Conservation (phyloP, 306 rosid genomes). For the Lotus japonicus region DNA sequence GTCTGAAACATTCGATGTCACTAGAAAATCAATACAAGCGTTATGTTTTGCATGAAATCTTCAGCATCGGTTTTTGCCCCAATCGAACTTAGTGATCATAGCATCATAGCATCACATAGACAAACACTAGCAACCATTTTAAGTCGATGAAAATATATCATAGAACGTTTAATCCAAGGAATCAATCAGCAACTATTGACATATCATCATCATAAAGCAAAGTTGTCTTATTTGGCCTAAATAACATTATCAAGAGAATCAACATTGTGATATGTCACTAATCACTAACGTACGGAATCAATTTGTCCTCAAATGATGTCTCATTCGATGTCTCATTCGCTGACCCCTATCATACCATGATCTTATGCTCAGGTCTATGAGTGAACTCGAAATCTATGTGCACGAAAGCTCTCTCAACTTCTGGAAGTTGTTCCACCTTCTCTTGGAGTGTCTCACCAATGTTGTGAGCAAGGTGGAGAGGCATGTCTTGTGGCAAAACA, state of each 20-base stretch:
- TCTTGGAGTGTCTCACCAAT: slow-evolving; percentile 78
- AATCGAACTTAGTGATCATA: not conserved
- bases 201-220: not conserved
- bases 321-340: not conserved
- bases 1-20: too few species aligned
- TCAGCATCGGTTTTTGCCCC: not conserved
- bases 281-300: not conserved
- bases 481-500: slow-evolving; percentile 64
- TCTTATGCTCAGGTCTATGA: slow-evolving; percentile 76
- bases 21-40: too few species aligned
- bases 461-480: slow-evolving; percentile 58
- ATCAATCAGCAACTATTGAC: not conserved
- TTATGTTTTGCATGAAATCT: not conserved
- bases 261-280: not conserved
- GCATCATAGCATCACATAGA: not conserved
- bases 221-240: not conserved
- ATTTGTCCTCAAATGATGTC: not conserved
- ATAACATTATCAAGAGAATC: not conserved
- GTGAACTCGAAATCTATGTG: slow-evolving; percentile 72
- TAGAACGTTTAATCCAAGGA: not conserved
- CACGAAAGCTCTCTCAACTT: slow-evolving; percentile 84
- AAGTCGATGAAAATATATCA: not conserved
- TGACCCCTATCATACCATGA: slow-evolving; percentile 36
- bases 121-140: not conserved
- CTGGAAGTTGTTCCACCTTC: slow-evolving; percentile 67